Evolutionary conservation across 306 rosid species (phyloP).

Genomic region (Prunus campanulata): DNA sequence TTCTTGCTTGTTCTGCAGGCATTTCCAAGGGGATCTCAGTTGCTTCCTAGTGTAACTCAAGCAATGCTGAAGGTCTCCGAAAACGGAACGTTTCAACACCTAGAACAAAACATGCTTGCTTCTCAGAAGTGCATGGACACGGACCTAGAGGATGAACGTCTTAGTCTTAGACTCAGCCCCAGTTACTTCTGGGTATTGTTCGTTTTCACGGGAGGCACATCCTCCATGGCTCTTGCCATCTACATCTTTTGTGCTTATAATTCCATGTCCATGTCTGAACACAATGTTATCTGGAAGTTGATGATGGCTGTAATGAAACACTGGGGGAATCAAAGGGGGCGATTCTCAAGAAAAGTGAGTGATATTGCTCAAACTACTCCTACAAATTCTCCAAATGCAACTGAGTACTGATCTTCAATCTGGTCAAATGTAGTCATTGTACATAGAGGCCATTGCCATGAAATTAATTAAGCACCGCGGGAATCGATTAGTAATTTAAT

Average conservation of each 20-base stretch:
- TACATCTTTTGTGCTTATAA: constrained; percentile 9
- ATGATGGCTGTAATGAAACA: constrained; percentile 20
- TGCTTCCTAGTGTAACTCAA: constrained; percentile 28
- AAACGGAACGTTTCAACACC: constrained; percentile 12
- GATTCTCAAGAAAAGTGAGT: constrained; percentile 28
- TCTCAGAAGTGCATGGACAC: constrained; percentile 26
- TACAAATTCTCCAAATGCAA: neutral
- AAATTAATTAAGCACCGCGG: neutral
- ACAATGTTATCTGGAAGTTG: constrained; percentile 15
- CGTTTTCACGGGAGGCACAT: constrained; percentile 30
- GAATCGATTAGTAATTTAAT: no score
- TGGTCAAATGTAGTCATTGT: constrained; percentile 5
- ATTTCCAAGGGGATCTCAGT: constrained; percentile 31
- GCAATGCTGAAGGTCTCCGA: constrained; percentile 35
- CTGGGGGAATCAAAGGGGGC: constrained; percentile 21
- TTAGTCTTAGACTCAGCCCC: constrained; percentile 33
- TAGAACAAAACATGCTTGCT: constrained; percentile 37
- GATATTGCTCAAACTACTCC: constrained; percentile 9
- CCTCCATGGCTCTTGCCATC: constrained; percentile 33
- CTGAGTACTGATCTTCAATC: neutral
- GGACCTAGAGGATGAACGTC: constrained; percentile 9
- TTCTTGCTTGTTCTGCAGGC: constrained; percentile 25
- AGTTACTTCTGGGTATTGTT: constrained; percentile 32
- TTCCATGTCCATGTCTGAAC: neutral
- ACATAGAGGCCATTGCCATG: neutral